Percentiles rank a stretch among this genome's conserved stretches.
Evolutionary conservation across 768 basidiomycete genomes (phyloP).

Genomic region (Rhizopogon salebrosus): DNA sequence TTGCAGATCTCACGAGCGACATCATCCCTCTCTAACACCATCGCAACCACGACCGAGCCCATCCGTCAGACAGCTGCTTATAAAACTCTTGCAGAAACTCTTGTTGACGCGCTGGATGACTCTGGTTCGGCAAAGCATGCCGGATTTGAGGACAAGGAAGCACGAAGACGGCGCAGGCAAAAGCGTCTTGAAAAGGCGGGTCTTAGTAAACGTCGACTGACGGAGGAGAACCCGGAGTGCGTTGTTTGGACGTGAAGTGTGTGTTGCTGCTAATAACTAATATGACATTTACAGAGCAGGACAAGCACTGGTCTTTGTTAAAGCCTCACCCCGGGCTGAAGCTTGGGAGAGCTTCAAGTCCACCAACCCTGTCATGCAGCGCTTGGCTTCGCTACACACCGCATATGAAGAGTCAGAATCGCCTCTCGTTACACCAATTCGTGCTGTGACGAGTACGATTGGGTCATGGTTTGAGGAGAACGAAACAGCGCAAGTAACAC

Average conservation of each 20-base stretch:
- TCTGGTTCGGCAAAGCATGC: conserved; percentile 90
- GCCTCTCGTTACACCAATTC: conserved; percentile 74
- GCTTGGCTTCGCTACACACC: conserved; percentile 52
- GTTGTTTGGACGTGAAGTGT: conserved; percentile 23
- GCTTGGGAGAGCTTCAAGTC: conserved; percentile 78
- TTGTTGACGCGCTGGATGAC: conserved; percentile 92
- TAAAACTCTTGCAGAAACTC: conserved; percentile 82
- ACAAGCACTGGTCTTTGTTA: conserved; percentile 76
- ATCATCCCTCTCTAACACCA: conserved; percentile 78
- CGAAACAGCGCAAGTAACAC: conserved; percentile 93
- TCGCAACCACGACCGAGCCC: conserved; percentile 90
- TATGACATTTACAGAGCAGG: conserved; percentile 63
- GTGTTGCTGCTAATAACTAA: neutral
- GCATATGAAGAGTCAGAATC: conserved; percentile 92
- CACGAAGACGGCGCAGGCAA: conserved; percentile 74
- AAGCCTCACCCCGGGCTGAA: conserved; percentile 73
- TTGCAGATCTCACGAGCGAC: conserved; percentile 79
- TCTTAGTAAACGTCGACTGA: conserved; percentile 41
- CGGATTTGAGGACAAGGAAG: conserved; percentile 94
- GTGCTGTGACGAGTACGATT: conserved; percentile 78
- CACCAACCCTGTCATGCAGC: conserved; percentile 70
- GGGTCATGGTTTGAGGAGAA: conserved; percentile 96
- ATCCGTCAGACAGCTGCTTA: conserved; percentile 95
- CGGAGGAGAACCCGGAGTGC: conserved; percentile 78
- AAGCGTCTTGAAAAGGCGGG: conserved; percentile 83